Evolutionary conservation across 306 rosid genomes (phyloP).

Genomic region (Astragalus glycyphyllos): DNA sequence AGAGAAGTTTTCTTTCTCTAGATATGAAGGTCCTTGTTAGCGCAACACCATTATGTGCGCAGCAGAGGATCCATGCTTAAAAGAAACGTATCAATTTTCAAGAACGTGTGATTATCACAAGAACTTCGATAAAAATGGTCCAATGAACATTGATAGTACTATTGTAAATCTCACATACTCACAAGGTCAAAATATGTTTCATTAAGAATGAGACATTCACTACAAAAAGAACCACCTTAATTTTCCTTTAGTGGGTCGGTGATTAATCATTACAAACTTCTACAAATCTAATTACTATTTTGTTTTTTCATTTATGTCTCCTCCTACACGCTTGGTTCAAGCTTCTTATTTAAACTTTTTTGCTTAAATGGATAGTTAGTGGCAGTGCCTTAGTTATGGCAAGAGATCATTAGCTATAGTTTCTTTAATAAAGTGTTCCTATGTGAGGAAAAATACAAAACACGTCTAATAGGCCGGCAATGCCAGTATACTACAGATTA

Average conservation of each 20-base stretch:
- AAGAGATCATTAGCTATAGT: conserved; percentile 33
- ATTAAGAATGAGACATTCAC: conserved; percentile 39
- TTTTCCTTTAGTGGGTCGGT: conserved; percentile 27
- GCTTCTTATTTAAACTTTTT: conserved; percentile 12
- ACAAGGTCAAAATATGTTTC: conserved; percentile 41
- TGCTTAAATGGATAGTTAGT: too few relatives aligned
- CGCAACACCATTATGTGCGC: too few relatives aligned
- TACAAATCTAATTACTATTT: conserved; percentile 7
- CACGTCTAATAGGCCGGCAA: too few relatives aligned
- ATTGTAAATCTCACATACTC: conserved; percentile 9
- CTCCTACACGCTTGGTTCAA: conserved; percentile 27
- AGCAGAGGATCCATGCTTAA: too few relatives aligned
- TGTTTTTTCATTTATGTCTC: not conserved
- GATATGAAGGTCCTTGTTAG: too few relatives aligned
- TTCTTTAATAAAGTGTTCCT: conserved; percentile 18
- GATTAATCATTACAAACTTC: conserved; percentile 41
- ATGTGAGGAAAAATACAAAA: conserved; percentile 37
- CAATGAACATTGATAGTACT: conserved; percentile 29
- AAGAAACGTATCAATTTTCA: conserved; percentile 26
- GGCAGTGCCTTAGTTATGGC: conserved; percentile 27
- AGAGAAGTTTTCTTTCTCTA: too few relatives aligned
- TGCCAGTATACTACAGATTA: too few relatives aligned
- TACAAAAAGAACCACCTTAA: conserved; percentile 17
- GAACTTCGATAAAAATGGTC: conserved; percentile 14
- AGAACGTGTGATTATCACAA: conserved; percentile 17